Base-by-base conservation (phyloP, 2,329 filamentous ascomycete genomes). In the Claviceps sp. region DNA sequence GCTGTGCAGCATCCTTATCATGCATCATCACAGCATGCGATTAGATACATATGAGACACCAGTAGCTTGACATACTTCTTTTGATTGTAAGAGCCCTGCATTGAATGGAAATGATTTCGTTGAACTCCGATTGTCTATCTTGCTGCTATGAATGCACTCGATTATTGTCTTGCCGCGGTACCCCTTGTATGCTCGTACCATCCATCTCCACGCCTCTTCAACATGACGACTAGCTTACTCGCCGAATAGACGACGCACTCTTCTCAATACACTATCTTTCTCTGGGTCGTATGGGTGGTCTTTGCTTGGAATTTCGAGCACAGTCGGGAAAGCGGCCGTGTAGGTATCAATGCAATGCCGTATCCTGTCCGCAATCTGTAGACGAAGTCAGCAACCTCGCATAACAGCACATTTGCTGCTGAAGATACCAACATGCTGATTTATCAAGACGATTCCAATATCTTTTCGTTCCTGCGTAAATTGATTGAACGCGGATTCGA, bases 221-320 rank as follows among this genome's bases (percentile, higher is more conserved):
- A 18, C 13, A 30, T n/a, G 22, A 18, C 1, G 9, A 46, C 14
- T n/a, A 48, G 24, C 43, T 66, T 79, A 90, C 72, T 90, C 81
- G 60, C 81, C 81, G 71, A 84, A 84, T 52, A 81, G 58, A 54
- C 77, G 73, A 55, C 77, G 73, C 46, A 98, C 93, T 59, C 93
- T 79, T 72, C 90, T 86, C 70, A 98, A 69, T 44, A 98, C 91
- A 65, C 91, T 97, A 69, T 98, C 93, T 75, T 98, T 98, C 72
- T 98, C 93, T 0, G 93, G 93, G 62, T 98, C 91, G 65, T 98
- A 98, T 2, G 93, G 93, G 67, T 98, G 93, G 68, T 98, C 93
- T 76, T 98, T 98, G 72, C 88, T 95, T 24, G 93, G 93, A 55
- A 98, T 97, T 70, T 98, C 93, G 53, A 98, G 81, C 51, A 98